These are phyloP conservation scores for Russula vinacea DNA, from an alignment of 768 basidiomycete genomes.

Conservation along the genomic window DNA sequence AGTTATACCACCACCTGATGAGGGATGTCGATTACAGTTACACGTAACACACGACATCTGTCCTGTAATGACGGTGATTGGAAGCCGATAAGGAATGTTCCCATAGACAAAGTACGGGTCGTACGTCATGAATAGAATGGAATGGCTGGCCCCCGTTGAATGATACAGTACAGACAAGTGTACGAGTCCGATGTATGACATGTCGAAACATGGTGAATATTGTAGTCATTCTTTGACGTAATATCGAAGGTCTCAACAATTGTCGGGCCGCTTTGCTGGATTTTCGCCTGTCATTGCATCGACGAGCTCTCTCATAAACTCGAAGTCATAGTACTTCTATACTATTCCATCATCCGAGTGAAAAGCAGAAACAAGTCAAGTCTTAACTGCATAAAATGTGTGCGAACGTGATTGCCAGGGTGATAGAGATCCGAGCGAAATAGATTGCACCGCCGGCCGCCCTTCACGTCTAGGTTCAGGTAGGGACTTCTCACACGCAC, in stretches of 20 bases:
- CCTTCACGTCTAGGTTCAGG: constrained; percentile 30
- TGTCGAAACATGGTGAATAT: constrained; percentile 15
- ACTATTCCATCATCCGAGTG: not conserved
- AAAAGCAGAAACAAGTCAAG: not conserved
- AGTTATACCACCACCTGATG: no score
- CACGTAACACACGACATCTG: no score
- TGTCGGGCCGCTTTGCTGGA: constrained; percentile 39
- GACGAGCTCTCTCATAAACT: constrained; percentile 25
- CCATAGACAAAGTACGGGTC: not conserved
- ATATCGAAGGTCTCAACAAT: constrained; percentile 19
- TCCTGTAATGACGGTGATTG: not conserved
- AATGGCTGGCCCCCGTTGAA: constrained; percentile 9
- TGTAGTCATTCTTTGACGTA: constrained; percentile 7
- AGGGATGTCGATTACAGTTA: no score
- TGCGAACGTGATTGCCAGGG: constrained; percentile 32
- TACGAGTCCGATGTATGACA: constrained; percentile 4
- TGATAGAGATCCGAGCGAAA: constrained; percentile 33
- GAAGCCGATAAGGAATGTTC: not conserved
- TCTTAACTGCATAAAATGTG: constrained; percentile 22
- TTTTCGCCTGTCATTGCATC: constrained; percentile 39
- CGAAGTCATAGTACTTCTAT: constrained; percentile 28
- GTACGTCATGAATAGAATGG: constrained; percentile 1
- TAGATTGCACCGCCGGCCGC: constrained; percentile 30
- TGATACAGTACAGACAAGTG: not conserved
- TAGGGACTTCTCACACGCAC: constrained; percentile 32